Evolutionary conservation across 1,284 basidiomycete species (phyloP).

Genomic region (Microstroma glucosiphilum): DNA sequence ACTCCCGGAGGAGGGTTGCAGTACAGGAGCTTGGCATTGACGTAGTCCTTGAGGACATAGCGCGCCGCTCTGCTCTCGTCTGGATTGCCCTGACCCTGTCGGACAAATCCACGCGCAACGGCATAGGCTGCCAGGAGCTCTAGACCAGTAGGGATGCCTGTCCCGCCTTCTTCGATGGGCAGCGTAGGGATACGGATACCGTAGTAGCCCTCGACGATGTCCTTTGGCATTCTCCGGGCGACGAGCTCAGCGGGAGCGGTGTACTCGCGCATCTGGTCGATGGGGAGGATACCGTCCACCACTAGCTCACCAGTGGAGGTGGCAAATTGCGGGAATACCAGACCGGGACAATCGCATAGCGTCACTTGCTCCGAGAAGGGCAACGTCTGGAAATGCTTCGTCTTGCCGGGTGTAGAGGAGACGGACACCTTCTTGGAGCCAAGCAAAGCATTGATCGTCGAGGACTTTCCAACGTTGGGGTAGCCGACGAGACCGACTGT

Average conservation of each 20-base stretch:
- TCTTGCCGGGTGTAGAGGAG: slow-evolving; percentile 62
- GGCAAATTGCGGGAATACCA: slow-evolving; percentile 91
- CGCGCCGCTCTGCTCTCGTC: slow-evolving; percentile 91
- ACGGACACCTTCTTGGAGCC: slow-evolving; percentile 50
- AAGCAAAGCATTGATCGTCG: slow-evolving; percentile 49
- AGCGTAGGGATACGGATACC: slow-evolving; percentile 70
- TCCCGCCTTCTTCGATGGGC: slow-evolving; percentile 75
- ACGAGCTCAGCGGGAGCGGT: slow-evolving; percentile 79
- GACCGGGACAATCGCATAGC: slow-evolving; percentile 97
- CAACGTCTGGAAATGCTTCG: slow-evolving; percentile 99
- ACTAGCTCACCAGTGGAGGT: slow-evolving; percentile 73
- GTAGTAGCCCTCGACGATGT: slow-evolving; percentile 83
- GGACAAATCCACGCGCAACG: slow-evolving; percentile 70
- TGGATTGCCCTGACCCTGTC: slow-evolving; percentile 91
- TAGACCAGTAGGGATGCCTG: slow-evolving; percentile 69
- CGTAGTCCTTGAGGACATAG: slow-evolving; percentile 93
- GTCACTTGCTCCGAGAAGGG: slow-evolving; percentile 77
- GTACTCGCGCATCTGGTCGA: slow-evolving; percentile 94
- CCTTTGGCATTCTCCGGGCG: slow-evolving; percentile 71
- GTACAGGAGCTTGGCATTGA: slow-evolving; percentile 85
- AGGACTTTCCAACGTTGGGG: slow-evolving; percentile 57
- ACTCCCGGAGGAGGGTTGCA: slow-evolving; percentile 70
- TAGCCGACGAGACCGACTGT: slow-evolving; percentile 63
- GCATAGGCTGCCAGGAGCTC: slow-evolving; percentile 84
- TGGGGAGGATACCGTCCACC: slow-evolving; percentile 92